Evolutionary conservation across 2,329 filamentous ascomycete genomes (phyloP).

Genomic region (Hypoxylon rubiginosum): DNA sequence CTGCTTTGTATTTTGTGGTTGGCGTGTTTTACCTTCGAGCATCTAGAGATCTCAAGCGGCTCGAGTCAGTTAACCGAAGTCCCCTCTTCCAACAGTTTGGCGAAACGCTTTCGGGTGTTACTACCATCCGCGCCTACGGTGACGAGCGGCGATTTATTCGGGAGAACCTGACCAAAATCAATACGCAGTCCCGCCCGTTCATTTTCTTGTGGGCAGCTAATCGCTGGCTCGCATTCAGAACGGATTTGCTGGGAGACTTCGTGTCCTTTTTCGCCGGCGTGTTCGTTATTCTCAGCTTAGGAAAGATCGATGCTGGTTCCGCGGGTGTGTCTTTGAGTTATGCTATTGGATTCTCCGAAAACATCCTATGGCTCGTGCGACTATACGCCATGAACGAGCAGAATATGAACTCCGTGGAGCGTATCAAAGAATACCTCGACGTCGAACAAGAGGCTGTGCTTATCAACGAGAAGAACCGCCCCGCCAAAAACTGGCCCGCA

Average conservation of each 20-base stretch:
- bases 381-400: conserved; percentile 96
- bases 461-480: conserved; percentile 82
- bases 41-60: conserved; percentile 93
- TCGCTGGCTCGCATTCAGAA: conserved; percentile 93
- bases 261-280: conserved; percentile 94
- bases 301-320: conserved; percentile 87
- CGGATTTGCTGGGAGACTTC: conserved; percentile 89
- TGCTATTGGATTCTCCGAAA: conserved; percentile 96
- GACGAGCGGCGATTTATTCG: conserved; percentile 93
- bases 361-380: conserved; percentile 94
- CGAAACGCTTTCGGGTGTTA: conserved; percentile 93
- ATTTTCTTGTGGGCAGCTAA: conserved; percentile 98
- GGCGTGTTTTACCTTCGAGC: conserved; percentile 90
- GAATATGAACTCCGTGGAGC: conserved; percentile 99
- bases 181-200: conserved; percentile 91
- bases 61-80: conserved; percentile 94
- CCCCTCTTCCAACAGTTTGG: conserved; percentile 98
- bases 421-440: conserved; percentile 96
- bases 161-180: conserved; percentile 89
- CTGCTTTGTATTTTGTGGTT: conserved; percentile 82
- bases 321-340: conserved; percentile 96
- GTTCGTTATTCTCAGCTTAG: conserved; percentile 88
- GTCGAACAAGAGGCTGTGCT: conserved; percentile 92
- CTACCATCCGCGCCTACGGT: conserved; percentile 95
- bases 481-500: conserved; percentile 85